Base-by-base conservation (phyloP, 176 grass and related monocot genomes). In the Bolboschoenus planiculmis region DNA sequence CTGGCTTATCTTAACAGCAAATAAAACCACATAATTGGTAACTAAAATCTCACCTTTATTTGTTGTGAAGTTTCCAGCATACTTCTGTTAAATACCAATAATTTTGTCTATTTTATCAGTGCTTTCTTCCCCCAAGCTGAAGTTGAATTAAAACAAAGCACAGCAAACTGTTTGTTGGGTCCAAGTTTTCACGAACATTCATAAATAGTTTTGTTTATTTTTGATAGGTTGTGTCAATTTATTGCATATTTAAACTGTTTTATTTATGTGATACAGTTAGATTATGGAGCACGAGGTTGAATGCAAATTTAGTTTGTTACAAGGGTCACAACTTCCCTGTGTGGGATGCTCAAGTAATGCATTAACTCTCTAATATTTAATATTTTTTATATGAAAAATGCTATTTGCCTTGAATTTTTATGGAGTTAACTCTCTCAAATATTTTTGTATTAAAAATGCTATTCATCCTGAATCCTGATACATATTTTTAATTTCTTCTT, bases 251-350 rank as follows among this genome's bases (percentile, higher is more conserved):
- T n/a, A 29, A 77, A 81, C 56, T 18, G 43, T 81, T 81, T 78
- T 53, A 74, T 39, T 73, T 55, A n/a, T 80, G 80, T 75, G 4
- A 83, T 88, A 35, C 87, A 98, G 92, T 98, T 91, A 88, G 96
- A 88, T 65, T 98, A 74, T 98, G 96, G 96, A 93, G 92, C 68
- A 95, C 90, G 71, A 95, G 92, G 68, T 67, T 98, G 83, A 98
- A 98, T 10, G 90, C 90, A 40, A 98, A 95, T 85, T 91, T 98
- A 81, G 96, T 95, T 50, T 93, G 96, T 84, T 98, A 93, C 80
- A 98, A 98, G 86, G 92, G 96, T 80, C 96, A 98, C 82, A 98
- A 98, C 83, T 95, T 93, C 66, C 96, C 96, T 11, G 92, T 98
- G 59, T 98, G 96, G 96, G 96, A 98, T 87, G 92, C 86, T 42